phyloP scores from a whole-genome alignment of 495 filamentous ascomycete species.

The Aspergillus hancockii region DNA sequence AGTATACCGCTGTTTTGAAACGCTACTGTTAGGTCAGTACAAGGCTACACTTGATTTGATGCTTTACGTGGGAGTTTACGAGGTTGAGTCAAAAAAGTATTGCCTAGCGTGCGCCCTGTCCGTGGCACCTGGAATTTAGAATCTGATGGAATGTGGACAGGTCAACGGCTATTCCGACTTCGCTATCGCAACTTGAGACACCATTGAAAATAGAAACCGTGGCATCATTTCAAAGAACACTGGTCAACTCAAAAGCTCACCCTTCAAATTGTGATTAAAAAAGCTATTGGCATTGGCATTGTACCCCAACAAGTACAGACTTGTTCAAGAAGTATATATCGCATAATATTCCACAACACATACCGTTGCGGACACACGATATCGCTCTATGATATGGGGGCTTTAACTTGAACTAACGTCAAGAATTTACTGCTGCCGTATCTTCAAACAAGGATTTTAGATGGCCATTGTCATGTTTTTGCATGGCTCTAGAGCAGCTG shows the following conservation, averaged over 20 bases:
- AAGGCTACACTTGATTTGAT: background rate
- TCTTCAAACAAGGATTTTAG: conserved; percentile 4
- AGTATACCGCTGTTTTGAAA: background rate
- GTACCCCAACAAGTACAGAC: background rate
- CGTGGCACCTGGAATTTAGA: conserved; percentile 20
- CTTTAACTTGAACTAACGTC: background rate
- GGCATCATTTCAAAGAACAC: background rate
- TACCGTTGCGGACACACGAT: background rate
- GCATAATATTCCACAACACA: background rate
- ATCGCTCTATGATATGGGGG: background rate
- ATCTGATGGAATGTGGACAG: conserved; percentile 20
- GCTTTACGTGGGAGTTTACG: background rate
- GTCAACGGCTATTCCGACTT: background rate
- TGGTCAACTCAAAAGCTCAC: background rate
- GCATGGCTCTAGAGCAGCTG: conserved; percentile 8
- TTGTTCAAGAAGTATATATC: conserved; percentile 1
- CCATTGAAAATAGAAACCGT: background rate
- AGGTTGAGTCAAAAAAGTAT: background rate
- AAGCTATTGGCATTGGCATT: background rate
- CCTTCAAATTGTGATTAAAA: background rate
- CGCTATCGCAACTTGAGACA: background rate
- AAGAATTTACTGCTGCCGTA: background rate
- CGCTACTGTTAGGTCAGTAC: background rate
- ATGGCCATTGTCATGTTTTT: conserved; percentile 15
- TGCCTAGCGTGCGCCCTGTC: conserved; percentile 17